Evolutionary conservation across 1,284 basidiomycete genomes (phyloP).

Genomic region (Melanopsichium pennsylvanicum): DNA sequence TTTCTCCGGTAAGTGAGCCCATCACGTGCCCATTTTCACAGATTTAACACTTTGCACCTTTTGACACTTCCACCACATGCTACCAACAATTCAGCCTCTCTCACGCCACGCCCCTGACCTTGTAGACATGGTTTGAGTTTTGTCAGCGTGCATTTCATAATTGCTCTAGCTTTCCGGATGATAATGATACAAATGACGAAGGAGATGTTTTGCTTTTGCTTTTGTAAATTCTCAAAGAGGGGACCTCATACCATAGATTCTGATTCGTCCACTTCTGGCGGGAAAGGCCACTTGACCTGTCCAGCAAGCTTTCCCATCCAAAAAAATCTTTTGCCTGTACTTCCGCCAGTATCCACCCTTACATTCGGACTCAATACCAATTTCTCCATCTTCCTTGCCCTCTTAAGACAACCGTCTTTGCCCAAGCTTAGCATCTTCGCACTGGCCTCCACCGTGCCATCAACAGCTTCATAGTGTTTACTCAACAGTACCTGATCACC

Average conservation of each 20-base stretch:
- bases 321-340: conserved; percentile 25
- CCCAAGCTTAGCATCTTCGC: conserved; percentile 22
- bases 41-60: too few species aligned
- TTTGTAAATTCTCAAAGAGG: too few species aligned
- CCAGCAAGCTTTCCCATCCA: conserved; percentile 35
- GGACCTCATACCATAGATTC: neutral
- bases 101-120: too few species aligned
- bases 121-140: too few species aligned
- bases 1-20: too few species aligned
- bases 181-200: too few species aligned
- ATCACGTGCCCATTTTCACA: too few species aligned
- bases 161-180: too few species aligned
- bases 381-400: conserved; percentile 37
- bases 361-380: conserved; percentile 29
- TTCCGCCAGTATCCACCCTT: conserved; percentile 19
- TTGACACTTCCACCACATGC: too few species aligned
- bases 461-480: conserved; percentile 23
- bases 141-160: too few species aligned
- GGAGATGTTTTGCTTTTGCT: too few species aligned
- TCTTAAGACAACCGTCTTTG: neutral
- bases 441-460: conserved; percentile 23
- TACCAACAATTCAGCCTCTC: too few species aligned
- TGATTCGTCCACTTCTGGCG: conserved; percentile 21
- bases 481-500: conserved; percentile 23
- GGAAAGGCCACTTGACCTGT: conserved; percentile 37